These are phyloP conservation scores for Colletotrichum sp. DNA, from an alignment of 2,329 filamentous ascomycete genomes.

Conservation along the genomic window DNA sequence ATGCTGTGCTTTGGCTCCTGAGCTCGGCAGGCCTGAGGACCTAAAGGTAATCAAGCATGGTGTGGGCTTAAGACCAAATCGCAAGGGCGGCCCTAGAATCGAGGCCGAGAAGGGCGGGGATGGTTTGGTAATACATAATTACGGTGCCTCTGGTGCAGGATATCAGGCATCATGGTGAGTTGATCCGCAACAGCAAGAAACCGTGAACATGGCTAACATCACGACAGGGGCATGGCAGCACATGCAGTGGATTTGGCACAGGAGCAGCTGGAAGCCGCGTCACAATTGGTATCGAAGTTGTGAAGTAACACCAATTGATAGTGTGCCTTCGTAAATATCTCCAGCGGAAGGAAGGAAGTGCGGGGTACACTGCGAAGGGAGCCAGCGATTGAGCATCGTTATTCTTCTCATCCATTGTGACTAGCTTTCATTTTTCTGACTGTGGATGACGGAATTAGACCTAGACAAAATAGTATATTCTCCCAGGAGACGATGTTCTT, in stretches of 20 bases:
- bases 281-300: not conserved
- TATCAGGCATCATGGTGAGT: constrained; percentile 30
- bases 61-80: constrained; percentile 34
- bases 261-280: not conserved
- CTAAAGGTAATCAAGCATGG: constrained; percentile 36
- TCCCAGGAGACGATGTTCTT: fast-evolving
- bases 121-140: constrained; percentile 30
- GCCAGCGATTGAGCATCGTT: not conserved
- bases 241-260: not conserved
- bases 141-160: constrained; percentile 31
- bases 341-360: not conserved
- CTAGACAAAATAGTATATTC: not conserved
- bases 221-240: constrained; percentile 6
- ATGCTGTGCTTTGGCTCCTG: constrained; percentile 37
- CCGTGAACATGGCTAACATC: not conserved
- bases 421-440: not conserved
- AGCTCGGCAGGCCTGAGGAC: constrained; percentile 35
- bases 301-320: not conserved
- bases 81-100: constrained; percentile 33
- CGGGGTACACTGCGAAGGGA: not conserved
- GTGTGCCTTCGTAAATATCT: not conserved
- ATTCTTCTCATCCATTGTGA: not conserved
- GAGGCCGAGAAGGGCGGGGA: constrained; percentile 29
- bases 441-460: not conserved
- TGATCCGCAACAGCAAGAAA: not conserved